Evolutionary conservation across 306 rosid genomes (phyloP).

Genomic region (Cucumis cinereus): DNA sequence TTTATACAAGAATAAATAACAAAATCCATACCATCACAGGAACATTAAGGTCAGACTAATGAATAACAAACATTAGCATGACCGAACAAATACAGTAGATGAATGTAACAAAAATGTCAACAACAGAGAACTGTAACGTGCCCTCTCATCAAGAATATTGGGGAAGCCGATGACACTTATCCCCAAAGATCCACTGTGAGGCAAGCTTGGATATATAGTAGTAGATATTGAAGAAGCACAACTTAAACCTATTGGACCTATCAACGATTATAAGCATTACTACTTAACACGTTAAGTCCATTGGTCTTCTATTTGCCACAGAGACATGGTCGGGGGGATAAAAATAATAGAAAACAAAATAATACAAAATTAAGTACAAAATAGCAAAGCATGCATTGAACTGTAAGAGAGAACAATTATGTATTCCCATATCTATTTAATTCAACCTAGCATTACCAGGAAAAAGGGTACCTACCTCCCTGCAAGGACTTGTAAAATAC

Average conservation of each 20-base stretch:
- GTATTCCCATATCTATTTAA: neutral
- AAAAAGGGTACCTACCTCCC: conserved; percentile 41
- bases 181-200: neutral
- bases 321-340: neutral
- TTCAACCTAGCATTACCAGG: neutral
- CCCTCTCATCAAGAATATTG: neutral
- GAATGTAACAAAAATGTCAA: neutral
- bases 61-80: neutral
- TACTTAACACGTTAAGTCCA: neutral
- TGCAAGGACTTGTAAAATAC: conserved; percentile 77
- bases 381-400: neutral
- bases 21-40: neutral
- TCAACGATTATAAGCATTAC: neutral
- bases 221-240: neutral
- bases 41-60: neutral
- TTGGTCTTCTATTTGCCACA: neutral
- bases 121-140: neutral
- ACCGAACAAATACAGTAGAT: neutral
- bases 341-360: neutral
- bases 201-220: neutral
- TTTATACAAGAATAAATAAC: neutral
- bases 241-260: neutral
- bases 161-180: neutral
- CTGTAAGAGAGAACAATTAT: neutral
- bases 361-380: neutral